Base-by-base conservation (phyloP, 257 asterid species). In the Lycium barbarum region DNA sequence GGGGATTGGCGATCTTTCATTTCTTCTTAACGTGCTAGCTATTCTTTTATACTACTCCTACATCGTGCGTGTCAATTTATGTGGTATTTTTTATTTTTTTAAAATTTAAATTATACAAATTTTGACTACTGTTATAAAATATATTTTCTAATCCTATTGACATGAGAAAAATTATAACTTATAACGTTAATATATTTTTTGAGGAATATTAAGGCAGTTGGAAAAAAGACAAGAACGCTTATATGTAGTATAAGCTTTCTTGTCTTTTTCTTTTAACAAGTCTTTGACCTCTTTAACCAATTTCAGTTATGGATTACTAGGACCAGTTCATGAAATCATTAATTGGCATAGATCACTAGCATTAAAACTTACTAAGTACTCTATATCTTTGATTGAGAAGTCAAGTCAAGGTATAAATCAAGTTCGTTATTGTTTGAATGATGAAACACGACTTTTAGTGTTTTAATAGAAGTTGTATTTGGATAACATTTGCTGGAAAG, bases 401-500 rank as follows among this genome's bases (percentile, higher is more conserved):
- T 74, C 13, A 20, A 20, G 61, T 47, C 59, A 45, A 72, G 59
- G 59, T 73, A 71, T 0, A 47, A 73, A n/a, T 73, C 59, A 45
- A 45, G 80, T 26, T 73, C 80, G 4, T 33, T 66, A 66, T 11
- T 73, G 81, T 74, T 74, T 49, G 40, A 45, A 38, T 47, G 59
- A 2, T 45, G 3, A 68, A 73, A 45, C 59, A 33, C 47, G 35
- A 47, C 59, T 45, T 26, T 26, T 47, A 11, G 7, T 63, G 40
- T 57, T 15, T 57, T 57, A 17, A 6, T 40, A 68, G 17, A 68
- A 36, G 51, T 4, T 71, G 57, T 26, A 71, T 71, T 43, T 43
- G 79, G 9, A 49, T 73, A 45, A 20, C 47, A 73, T 33, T 47
- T 73, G 58, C 18, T 73, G 40, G 59, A 47, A 11, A 11, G n/a